Evolutionary conservation across 305 asterid genomes (phyloP), one percentile per base, ranked within the genome.

Genomic region (Rubia occidens): DNA sequence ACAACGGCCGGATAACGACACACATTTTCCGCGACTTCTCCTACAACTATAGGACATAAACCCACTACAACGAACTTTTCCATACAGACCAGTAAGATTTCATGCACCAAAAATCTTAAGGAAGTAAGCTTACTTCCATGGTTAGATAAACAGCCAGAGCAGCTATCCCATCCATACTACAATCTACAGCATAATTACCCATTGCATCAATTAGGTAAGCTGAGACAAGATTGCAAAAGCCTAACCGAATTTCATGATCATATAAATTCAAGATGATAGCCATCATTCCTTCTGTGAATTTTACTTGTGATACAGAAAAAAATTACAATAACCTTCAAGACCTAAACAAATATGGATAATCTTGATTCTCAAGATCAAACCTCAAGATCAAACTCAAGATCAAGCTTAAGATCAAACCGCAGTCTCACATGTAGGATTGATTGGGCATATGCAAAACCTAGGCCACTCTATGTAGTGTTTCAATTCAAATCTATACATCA

Each of bases 401-500:
- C n/a, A n/a, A n/a, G n/a, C 2, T 20, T 14, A 26, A 67, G 72
- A 69, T 69, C 44, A 58, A 2, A 69, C 18, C 11, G 3, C 17
- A 8, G 60, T 10, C 18, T 14, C 6, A 39, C n/a, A 55, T 40
- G 44, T 18, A 39, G 1, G 72, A 39, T 13, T 68, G 54, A 55
- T 68, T 20, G 18, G 40, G 18, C 29, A 21, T 64, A 5, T n/a
- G 11, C 55, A 39, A 8, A 14, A 29, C 37, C 32, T 21, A 44
- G 18, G 51, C 37, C 24, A 5, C 67, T 0, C 26, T 15, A 2
- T 26, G 5, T 2, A 47, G 53, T 39, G 10, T 37, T 65, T 4
- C 24, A 24, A 13, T 66, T 24, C 70, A 66, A 24, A 29, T 47
- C 43, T 47, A 45, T 14, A 65, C 53, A 64, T 64, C 68, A 64